Base-by-base conservation (phyloP, 73 alveolate genomes). In the Symbiodinium pilosum region DNA sequence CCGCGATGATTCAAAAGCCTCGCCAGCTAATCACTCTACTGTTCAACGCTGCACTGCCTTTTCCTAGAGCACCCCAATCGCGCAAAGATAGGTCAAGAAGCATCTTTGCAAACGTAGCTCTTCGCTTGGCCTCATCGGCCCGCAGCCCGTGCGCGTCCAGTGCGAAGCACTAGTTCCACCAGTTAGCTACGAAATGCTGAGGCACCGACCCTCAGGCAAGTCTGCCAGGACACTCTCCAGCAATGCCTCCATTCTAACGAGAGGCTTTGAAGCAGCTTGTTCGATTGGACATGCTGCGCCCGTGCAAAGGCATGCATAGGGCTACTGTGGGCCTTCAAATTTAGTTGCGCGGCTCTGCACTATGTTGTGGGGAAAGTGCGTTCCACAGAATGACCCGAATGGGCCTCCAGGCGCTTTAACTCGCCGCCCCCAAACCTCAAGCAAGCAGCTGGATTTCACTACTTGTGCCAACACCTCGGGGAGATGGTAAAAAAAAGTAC, bases 381-480 rank as follows among this genome's bases (percentile, higher is more conserved):
- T 47, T 47, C 21, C 14, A 14, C 59, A 47, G 59, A 47, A 47
- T 6, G 14, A 6, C 26, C 83, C 30, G 71, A 77, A 28, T 12
- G 54, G 68, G 44, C 85, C 73, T 91, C 97, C 89, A 91, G 54
- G 40, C 51, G 97, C 52, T 69, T 68, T 88, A 91, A 77, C 97
- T 91, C 97, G 28, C 97, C 97, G 44, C 81, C 81, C n/a, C 97
- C 97, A 69, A 91, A 91, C 97, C 97, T 91, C 52, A 43, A 77
- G 32, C n/a, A 59, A n/a, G n/a, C n/a, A n/a, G n/a, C n/a, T n/a
- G n/a, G n/a, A n/a, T n/a, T n/a, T n/a, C n/a, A n/a, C n/a, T n/a
- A n/a, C n/a, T n/a, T n/a, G n/a, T n/a, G n/a, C n/a, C n/a, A n/a
- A n/a, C n/a, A n/a, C n/a, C n/a, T n/a, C n/a, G n/a, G n/a, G n/a